Conservation (phyloP, 192 early-diverging fungal genomes). For the Gryganskiella cystojenkinii region DNA sequence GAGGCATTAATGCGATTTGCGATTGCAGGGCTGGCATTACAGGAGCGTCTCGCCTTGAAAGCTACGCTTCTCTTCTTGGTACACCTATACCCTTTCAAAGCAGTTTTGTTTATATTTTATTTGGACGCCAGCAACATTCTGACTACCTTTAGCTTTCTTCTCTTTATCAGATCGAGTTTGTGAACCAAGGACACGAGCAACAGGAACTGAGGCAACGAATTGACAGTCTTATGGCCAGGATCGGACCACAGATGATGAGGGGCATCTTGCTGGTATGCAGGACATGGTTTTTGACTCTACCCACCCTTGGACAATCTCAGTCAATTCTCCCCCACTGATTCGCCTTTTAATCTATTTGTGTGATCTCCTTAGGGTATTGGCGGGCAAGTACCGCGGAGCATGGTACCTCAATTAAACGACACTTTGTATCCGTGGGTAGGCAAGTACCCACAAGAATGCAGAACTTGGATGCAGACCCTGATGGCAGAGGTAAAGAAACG, state of each 20-base stretch:
- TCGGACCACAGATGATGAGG: slow-evolving; percentile 58
- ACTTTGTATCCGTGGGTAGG: slow-evolving; percentile 58
- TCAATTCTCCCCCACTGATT: background rate
- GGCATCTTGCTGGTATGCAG: slow-evolving; percentile 53
- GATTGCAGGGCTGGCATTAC: slow-evolving; percentile 58
- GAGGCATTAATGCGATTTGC: slow-evolving; percentile 58
- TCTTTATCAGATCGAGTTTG: slow-evolving; percentile 59
- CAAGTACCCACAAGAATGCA: slow-evolving; percentile 50
- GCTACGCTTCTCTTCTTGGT: slow-evolving; percentile 64
- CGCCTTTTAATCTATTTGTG: background rate
- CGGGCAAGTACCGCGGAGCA: slow-evolving; percentile 62
- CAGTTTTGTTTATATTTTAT: background rate
- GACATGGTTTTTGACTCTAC: background rate
- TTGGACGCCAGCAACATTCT: too few species aligned
- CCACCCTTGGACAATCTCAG: too few species aligned
- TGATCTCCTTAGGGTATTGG: slow-evolving; percentile 55
- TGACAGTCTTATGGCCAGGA: slow-evolving; percentile 45
- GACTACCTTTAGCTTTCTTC: too few species aligned
- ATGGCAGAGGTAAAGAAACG: slow-evolving; percentile 56
- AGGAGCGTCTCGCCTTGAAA: slow-evolving; percentile 65
- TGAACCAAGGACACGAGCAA: slow-evolving; percentile 53
- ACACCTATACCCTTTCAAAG: background rate
- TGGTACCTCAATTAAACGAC: slow-evolving; percentile 63
- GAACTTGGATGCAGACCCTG: slow-evolving; percentile 58
- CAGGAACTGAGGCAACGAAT: slow-evolving; percentile 50